phyloP scores from a whole-genome alignment of 83 land plant genomes.

The Picea abies region DNA sequence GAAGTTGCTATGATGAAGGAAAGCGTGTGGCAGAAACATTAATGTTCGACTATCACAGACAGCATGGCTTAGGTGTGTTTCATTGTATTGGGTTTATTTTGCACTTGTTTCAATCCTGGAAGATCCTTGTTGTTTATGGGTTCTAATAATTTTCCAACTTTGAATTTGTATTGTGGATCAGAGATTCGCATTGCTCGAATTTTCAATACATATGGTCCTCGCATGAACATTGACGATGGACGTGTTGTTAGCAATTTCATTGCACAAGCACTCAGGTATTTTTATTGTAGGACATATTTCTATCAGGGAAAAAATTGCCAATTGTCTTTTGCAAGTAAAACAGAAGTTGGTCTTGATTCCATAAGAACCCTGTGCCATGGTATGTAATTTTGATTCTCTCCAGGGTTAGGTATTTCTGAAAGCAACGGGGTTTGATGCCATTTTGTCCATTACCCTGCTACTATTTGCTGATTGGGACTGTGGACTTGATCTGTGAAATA shows the following conservation, averaged over 20 bases:
- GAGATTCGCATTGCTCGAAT: constrained; percentile 92
- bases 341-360: background rate
- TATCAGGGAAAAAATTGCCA: background rate
- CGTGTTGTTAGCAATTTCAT: constrained; percentile 99
- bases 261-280: constrained; percentile 93
- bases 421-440: background rate
- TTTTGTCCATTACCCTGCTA: background rate
- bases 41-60: constrained; percentile 99
- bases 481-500: background rate
- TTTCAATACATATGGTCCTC: constrained; percentile 98
- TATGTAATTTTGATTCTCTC: no score
- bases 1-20: constrained; percentile 98
- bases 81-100: background rate
- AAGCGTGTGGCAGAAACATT: constrained; percentile 95
- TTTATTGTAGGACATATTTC: background rate
- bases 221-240: constrained; percentile 99
- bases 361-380: background rate
- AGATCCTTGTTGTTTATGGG: background rate
- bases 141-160: background rate
- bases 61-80: constrained; percentile 88
- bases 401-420: background rate
- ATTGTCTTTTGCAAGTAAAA: background rate
- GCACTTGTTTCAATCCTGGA: background rate
- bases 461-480: background rate
- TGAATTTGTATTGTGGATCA: constrained; percentile 8